Evolutionary conservation across 441 rosid species (phyloP).

Genomic region (Corymbia citriodora): DNA sequence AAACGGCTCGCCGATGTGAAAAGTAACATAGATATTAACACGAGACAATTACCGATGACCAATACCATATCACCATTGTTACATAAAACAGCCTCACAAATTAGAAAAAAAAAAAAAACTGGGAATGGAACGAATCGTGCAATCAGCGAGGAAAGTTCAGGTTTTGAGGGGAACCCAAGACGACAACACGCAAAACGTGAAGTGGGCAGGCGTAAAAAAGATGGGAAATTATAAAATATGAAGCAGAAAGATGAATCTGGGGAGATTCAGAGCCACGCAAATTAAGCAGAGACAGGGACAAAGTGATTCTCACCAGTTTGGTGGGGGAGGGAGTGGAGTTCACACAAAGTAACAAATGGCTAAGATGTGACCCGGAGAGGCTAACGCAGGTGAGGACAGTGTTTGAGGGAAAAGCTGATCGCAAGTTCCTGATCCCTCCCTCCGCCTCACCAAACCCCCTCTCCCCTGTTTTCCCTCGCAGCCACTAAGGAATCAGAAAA

Average conservation of each 20-base stretch:
- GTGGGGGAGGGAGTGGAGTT: not conserved
- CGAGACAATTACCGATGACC: not conserved
- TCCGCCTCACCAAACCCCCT: not conserved
- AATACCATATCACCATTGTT: not conserved
- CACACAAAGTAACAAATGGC: not conserved
- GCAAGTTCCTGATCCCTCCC: not conserved
- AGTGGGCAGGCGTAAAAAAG: not conserved
- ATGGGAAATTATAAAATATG: not conserved
- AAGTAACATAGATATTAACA: not conserved
- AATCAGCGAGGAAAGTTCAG: not conserved
- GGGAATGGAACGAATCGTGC: not conserved
- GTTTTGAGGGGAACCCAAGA: not conserved
- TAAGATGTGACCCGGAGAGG: not conserved
- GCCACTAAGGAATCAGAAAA: not conserved
- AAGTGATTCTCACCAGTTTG: not conserved
- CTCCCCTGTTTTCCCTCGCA: not conserved
- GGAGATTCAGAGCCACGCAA: not conserved
- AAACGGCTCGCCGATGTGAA: not conserved
- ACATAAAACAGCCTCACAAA: not conserved
- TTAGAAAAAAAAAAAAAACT: not conserved
- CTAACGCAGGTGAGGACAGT: not conserved
- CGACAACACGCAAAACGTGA: not conserved
- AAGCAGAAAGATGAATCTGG: not conserved
- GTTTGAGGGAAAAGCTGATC: not conserved
- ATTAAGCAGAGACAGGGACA: not conserved